These are phyloP conservation scores for Tubosaeta brunneosetosa DNA, from an alignment of 768 basidiomycete species.

Conservation along the genomic window DNA sequence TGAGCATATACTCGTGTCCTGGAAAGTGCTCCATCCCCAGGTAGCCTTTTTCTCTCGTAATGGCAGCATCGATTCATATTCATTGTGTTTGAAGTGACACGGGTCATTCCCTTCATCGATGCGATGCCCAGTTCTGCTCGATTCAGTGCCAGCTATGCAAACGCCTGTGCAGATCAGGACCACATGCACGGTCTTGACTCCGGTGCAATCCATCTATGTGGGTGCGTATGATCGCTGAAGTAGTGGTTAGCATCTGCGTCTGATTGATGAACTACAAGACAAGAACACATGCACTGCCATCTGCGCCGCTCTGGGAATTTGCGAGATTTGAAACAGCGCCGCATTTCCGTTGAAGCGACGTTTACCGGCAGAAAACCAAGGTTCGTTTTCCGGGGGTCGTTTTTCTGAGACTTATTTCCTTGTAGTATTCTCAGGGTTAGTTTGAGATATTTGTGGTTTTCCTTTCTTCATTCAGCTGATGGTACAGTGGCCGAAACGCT, in stretches of 20 bases:
- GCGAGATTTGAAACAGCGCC: slow-evolving; percentile 55
- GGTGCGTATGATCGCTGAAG: slow-evolving; percentile 31
- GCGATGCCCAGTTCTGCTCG: slow-evolving; percentile 51
- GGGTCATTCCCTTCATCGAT: slow-evolving; percentile 44
- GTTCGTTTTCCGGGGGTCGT: slow-evolving; percentile 24
- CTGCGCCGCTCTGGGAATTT: slow-evolving; percentile 47
- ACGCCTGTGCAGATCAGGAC: slow-evolving; percentile 41
- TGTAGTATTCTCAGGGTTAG: slow-evolving; percentile 52
- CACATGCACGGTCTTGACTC: slow-evolving; percentile 50
- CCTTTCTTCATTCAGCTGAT: background rate
- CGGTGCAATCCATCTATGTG: slow-evolving; percentile 49
- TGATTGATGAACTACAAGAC: slow-evolving; percentile 30
- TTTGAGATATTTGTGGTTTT: background rate
- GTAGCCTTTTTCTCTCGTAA: slow-evolving; percentile 19
- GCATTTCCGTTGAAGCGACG: slow-evolving; percentile 53
- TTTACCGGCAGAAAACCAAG: slow-evolving; percentile 62
- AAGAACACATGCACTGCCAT: slow-evolving; percentile 45
- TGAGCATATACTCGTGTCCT: slow-evolving; percentile 36
- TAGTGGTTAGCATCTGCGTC: background rate
- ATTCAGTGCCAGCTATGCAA: slow-evolving; percentile 51
- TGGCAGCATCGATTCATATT: background rate
- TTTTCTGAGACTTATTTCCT: background rate
- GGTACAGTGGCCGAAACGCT: slow-evolving; percentile 42
- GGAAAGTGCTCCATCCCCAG: slow-evolving; percentile 41
- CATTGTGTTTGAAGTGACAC: slow-evolving; percentile 35